Evolutionary conservation across 371 early-diverging fungal genomes (phyloP), one percentile per base, ranked within the genome.

Genomic region (Actinomucor elegans): DNA sequence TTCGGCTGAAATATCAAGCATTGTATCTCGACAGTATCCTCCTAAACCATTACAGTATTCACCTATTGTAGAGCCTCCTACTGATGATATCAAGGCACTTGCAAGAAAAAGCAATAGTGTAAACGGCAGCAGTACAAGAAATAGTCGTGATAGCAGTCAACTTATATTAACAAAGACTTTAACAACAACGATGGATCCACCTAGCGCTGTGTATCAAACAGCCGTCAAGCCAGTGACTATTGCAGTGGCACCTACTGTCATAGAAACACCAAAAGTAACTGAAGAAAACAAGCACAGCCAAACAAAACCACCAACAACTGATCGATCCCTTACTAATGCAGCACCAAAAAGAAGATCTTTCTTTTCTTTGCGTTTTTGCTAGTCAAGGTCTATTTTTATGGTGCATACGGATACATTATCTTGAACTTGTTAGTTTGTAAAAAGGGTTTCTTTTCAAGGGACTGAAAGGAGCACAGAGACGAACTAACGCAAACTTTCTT

Each of bases 21-120:
- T 44, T 36, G 53, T 41, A 2, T 59, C 64, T 5, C 46, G 57
- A 4, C 62, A 61, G 10, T 72, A 68, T 40, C 66, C 69, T 33
- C 72, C 72, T 9, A 68, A 66, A 34, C 69, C 72, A 15, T 45
- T 72, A 11, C 62, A 61, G 10, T 72, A 68, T 32, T 62, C 72
- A 6, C 54, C 64, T 11, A 63, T 62, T 7, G 52, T 64, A 9
- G 63, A 59, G 11, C 64, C 63, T 15, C 58, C 72, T 15, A 48
- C 53, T 1, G 48, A 58, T 46, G 31, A 15, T 8, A 15, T 38
- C 1, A n/a, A n/a, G n/a, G n/a, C n/a, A n/a, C n/a, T n/a, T n/a
- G n/a, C n/a, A n/a, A n/a, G n/a, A 20, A 32, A 7, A 28, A 8
- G 7, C 21, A 28, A 14, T 1, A 43, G 4, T 43, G 3, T 6